Conservation (phyloP, 2,329 filamentous ascomycete species). For the Orbilia brochopaga region DNA sequence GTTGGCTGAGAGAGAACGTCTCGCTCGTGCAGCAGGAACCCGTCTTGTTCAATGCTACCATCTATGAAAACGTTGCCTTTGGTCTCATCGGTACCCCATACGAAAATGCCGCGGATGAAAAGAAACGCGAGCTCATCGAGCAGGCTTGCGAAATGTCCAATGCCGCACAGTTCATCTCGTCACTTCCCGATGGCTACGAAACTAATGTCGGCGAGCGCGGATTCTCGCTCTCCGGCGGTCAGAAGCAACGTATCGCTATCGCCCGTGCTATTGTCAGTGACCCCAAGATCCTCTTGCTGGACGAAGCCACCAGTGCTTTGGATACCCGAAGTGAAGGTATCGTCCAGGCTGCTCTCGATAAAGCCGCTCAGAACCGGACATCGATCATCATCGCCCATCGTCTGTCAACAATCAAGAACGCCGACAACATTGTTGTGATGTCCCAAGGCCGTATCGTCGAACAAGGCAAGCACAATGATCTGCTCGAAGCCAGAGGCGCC, state of each 20-base stretch:
- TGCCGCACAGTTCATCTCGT: conserved; percentile 86
- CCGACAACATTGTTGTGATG: conserved; percentile 97
- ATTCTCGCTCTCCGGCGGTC: conserved; percentile 88
- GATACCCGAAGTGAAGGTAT: conserved; percentile 95
- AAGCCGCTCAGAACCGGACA: conserved; percentile 81
- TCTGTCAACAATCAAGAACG: conserved; percentile 89
- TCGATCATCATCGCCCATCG: conserved; percentile 97
- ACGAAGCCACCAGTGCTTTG: conserved; percentile 91
- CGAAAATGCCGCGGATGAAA: conserved; percentile 72
- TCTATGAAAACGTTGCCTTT: conserved; percentile 87
- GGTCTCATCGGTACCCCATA: conserved; percentile 83
- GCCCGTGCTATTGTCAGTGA: conserved; percentile 60
- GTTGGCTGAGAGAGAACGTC: conserved; percentile 91
- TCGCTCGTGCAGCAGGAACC: conserved; percentile 93
- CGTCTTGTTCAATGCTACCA: conserved; percentile 84
- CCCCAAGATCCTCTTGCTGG: conserved; percentile 75
- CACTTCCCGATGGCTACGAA: conserved; percentile 84
- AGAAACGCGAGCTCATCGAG: conserved; percentile 72
- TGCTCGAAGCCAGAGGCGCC: conserved; percentile 72
- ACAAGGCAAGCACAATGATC: conserved; percentile 82
- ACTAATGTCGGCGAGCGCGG: conserved; percentile 96
- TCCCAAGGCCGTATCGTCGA: conserved; percentile 83
- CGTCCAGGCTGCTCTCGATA: conserved; percentile 89
- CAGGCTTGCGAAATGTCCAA: conserved; percentile 89
- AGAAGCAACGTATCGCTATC: conserved; percentile 82